phyloP scores from a whole-genome alignment of 225 moss, liverwort and hornwort genomes.

The Marchantia paleacea region DNA sequence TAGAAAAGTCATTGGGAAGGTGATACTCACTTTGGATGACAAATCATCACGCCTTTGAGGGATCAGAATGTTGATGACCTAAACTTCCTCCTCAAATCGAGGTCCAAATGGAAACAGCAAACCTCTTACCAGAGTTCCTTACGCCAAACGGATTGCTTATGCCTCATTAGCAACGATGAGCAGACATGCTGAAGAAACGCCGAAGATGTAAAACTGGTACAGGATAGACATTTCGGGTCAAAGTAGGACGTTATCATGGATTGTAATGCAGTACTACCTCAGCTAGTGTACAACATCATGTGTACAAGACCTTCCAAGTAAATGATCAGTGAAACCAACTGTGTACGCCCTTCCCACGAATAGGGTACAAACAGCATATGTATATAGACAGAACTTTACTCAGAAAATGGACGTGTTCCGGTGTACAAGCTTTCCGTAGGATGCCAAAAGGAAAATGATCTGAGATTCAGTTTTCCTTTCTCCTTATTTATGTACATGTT shows the following conservation, averaged over 20 bases:
- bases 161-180: too few relatives aligned
- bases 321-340: not conserved
- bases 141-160: too few relatives aligned
- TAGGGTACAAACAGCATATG: not conserved
- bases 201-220: too few relatives aligned
- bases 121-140: too few relatives aligned
- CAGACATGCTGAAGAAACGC: too few relatives aligned
- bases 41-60: constrained; percentile 26
- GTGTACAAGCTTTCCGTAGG: not conserved
- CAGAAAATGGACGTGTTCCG: not conserved
- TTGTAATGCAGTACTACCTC: too few relatives aligned
- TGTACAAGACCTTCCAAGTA: not conserved
- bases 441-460: too few relatives aligned
- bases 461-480: too few relatives aligned
- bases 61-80: too few relatives aligned
- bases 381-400: not conserved
- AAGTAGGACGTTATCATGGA: not conserved
- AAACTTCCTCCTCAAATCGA: too few relatives aligned
- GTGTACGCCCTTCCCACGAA: not conserved
- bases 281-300: too few relatives aligned
- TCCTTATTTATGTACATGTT: not conserved
- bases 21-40: constrained; percentile 35
- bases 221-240: not conserved
- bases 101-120: too few relatives aligned
- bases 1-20: constrained; percentile 79